Conservation (phyloP, 805 yeast species). For the Saccharomyces paradoxus region DNA sequence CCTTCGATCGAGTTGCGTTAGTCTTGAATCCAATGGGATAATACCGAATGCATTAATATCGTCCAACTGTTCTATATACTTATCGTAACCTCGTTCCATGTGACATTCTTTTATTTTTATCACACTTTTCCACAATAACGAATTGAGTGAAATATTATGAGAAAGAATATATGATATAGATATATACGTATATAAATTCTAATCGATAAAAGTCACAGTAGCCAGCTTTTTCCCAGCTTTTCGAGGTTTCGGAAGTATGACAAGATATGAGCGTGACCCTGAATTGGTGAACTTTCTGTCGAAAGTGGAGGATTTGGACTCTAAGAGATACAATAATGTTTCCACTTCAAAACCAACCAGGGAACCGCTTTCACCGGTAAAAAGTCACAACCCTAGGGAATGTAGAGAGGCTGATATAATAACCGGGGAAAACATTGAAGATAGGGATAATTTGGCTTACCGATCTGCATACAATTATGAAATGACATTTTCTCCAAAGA, state of each 20-base stretch:
- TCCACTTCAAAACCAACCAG: not conserved
- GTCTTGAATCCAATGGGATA: not conserved
- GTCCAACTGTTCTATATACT: not conserved
- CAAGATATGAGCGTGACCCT: conserved; percentile 6
- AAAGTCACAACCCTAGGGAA: not conserved
- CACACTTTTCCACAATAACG: not conserved
- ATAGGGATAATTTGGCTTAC: conserved; percentile 11
- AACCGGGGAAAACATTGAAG: not conserved
- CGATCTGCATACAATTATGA: conserved; percentile 28
- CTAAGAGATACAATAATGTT: conserved; percentile 2
- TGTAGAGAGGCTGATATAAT: not conserved
- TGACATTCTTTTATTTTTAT: not conserved
- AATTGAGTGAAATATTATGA: not conserved
- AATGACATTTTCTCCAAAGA: conserved; percentile 23
- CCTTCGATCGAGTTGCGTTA: conserved; percentile 49
- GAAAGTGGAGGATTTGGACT: conserved; percentile 24
- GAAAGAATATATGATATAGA: not conserved
- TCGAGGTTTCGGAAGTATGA: not conserved
- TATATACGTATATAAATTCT: not conserved
- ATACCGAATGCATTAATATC: not conserved
- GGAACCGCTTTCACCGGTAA: not conserved
- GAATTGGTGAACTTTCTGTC: conserved; percentile 20
- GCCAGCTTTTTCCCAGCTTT: not conserved
- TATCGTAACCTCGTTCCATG: not conserved
- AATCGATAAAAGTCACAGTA: not conserved